phyloP scores from a whole-genome alignment of 2,329 filamentous ascomycete species.

The Phialophora tarda region DNA sequence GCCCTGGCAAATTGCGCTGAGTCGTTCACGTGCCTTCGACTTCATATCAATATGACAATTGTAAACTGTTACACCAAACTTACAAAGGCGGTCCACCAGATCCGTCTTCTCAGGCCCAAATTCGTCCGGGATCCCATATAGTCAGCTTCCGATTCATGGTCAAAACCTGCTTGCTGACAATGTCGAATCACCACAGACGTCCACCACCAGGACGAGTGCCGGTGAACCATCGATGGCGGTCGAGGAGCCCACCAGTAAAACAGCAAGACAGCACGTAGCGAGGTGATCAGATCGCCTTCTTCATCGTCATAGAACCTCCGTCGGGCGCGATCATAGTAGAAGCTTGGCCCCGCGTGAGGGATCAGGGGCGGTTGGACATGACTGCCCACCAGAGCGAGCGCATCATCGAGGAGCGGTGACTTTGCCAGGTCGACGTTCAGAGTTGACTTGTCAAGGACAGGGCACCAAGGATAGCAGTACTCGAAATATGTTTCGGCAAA shows the following conservation, averaged over 20 bases:
- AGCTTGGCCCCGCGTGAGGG: constrained; percentile 46
- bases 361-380: constrained; percentile 53
- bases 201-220: constrained; percentile 56
- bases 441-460: constrained; percentile 47
- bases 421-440: constrained; percentile 42
- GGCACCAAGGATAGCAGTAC: constrained; percentile 53
- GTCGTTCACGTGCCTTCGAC: too few species aligned
- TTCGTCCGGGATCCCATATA: too few species aligned
- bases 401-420: constrained; percentile 41
- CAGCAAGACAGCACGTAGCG: constrained; percentile 47
- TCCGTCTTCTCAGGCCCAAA: too few species aligned
- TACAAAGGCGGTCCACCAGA: constrained; percentile 51
- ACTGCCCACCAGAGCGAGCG: constrained; percentile 50
- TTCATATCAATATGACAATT: too few species aligned
- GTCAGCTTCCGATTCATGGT: too few species aligned
- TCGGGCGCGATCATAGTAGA: constrained; percentile 51
- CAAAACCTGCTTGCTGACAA: too few species aligned
- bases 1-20: constrained; percentile 53
- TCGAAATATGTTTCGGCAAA: constrained; percentile 53
- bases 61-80: too few species aligned
- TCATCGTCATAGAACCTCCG: constrained; percentile 51
- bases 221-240: constrained; percentile 46
- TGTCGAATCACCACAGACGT: constrained; percentile 48
- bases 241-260: constrained; percentile 56
- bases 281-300: constrained; percentile 48